Evolutionary conservation across 2,329 filamentous ascomycete species (phyloP).

Genomic region (Cytospora piceae): DNA sequence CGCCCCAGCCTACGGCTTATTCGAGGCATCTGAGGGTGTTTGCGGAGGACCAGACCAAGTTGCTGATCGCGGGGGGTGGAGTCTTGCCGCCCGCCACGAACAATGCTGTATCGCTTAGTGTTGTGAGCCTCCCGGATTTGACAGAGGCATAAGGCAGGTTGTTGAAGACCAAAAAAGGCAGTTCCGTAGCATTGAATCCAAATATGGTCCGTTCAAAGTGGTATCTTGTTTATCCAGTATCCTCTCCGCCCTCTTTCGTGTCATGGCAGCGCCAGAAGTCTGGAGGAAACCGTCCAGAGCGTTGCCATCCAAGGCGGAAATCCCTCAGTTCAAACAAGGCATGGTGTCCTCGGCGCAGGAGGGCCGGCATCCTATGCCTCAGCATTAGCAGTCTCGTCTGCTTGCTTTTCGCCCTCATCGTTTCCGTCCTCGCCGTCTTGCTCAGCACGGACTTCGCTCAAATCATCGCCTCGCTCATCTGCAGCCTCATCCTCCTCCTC

Average conservation of each 20-base stretch:
- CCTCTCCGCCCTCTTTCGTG: neutral
- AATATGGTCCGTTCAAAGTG: neutral
- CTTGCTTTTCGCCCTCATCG: constrained; percentile 2
- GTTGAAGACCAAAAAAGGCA: neutral
- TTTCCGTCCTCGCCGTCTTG: constrained; percentile 5
- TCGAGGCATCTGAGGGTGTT: constrained; percentile 44
- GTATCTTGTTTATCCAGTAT: neutral
- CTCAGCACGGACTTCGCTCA: constrained; percentile 21
- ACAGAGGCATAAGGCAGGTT: neutral
- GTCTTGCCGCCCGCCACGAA: constrained; percentile 51
- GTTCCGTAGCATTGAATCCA: neutral
- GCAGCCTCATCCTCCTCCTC: constrained; percentile 31
- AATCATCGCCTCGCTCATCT: constrained; percentile 11
- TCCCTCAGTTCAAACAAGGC: neutral
- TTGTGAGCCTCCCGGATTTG: constrained; percentile 35
- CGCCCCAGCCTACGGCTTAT: constrained; percentile 44
- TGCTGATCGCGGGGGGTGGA: constrained; percentile 50
- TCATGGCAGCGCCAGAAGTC: neutral
- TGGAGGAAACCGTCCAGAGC: neutral
- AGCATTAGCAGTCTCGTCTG: neutral
- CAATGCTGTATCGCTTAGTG: constrained; percentile 47
- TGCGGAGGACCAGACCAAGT: constrained; percentile 40
- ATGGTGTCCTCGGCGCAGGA: neutral
- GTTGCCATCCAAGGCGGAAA: neutral
- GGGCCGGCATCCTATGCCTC: constrained; percentile 2